Evolutionary conservation across 2,329 filamentous ascomycete genomes (phyloP).

Genomic region (Aspergillus brunneoviolaceus): DNA sequence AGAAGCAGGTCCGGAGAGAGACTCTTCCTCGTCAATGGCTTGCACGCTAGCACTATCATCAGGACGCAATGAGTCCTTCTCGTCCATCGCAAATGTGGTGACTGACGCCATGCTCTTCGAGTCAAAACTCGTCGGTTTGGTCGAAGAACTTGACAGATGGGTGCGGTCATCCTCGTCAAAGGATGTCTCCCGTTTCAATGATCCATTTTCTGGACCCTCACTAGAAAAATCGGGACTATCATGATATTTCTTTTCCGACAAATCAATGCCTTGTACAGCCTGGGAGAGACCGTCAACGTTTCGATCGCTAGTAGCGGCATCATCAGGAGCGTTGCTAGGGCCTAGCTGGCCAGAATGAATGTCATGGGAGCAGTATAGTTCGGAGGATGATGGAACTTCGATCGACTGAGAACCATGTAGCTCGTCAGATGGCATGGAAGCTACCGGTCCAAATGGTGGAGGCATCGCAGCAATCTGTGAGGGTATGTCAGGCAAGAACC

Average conservation of each 20-base stretch:
- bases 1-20: constrained; percentile 73
- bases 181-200: constrained; percentile 37
- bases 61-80: constrained; percentile 90
- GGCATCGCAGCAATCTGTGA: constrained; percentile 46
- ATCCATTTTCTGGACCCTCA: constrained; percentile 29
- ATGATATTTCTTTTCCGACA: constrained; percentile 29
- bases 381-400: constrained; percentile 18
- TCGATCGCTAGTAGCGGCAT: constrained; percentile 22
- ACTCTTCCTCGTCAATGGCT: constrained; percentile 85
- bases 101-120: constrained; percentile 93
- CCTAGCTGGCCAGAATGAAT: constrained; percentile 20
- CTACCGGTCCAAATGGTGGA: constrained; percentile 30
- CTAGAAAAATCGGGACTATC: constrained; percentile 27
- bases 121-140: constrained; percentile 85
- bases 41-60: constrained; percentile 96
- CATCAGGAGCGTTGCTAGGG: constrained; percentile 17
- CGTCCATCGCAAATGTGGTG: constrained; percentile 92
- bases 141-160: constrained; percentile 59
- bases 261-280: constrained; percentile 34
- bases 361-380: constrained; percentile 21
- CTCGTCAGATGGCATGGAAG: constrained; percentile 26
- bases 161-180: constrained; percentile 51
- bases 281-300: constrained; percentile 32
- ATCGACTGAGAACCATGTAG: constrained; percentile 24
- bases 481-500: background rate